Base-by-base conservation (phyloP, 202 grass and related monocot species). In the Eragrostis tef region DNA sequence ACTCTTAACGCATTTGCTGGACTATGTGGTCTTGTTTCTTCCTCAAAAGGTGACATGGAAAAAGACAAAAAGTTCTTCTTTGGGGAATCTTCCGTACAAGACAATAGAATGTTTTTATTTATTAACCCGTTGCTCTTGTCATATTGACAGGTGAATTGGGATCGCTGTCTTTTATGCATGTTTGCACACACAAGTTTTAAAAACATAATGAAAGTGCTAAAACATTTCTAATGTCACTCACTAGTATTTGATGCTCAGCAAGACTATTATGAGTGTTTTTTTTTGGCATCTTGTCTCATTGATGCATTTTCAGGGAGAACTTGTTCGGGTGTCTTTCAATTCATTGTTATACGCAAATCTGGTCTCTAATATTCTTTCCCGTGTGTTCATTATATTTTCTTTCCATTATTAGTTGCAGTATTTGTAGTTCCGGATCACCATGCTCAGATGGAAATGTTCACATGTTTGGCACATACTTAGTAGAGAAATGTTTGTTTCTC, bases 71-170 rank as follows among this genome's bases (percentile, higher is more conserved):
- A 31, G 1, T 54, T 24, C 41, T n/a, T 57, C 48, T n/a, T 10
- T 29, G 11, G 57, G 87, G 81, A 85, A 81, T 19, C 44, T 77
- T 77, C 71, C 64, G 65, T 80, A 81, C 70, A 51, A 57, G 65
- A 89, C 71, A 77, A 3, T 25, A 22, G 5, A 42, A 17, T 57
- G 77, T 46, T 45, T 45, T 64, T 71, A 25, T 21, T 47, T 2
- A 41, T 57, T 3, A 71, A 50, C 45, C 31, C 47, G 44, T 75
- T 70, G 63, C 62, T 20, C 56, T 88, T 74, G 65, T 72, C 82
- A 72, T 53, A 70, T 68, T 80, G 80, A 74, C 67, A 61, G n/a
- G 68, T 16, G 4, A 71, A 79, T 72, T 63, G 1, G 11, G 29
- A 59, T 24, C 10, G 0, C 29, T 88, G 49, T 73, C 74, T 52